Conservation (phyloP, 495 filamentous ascomycete genomes). For the Penicillium subrubescens region DNA sequence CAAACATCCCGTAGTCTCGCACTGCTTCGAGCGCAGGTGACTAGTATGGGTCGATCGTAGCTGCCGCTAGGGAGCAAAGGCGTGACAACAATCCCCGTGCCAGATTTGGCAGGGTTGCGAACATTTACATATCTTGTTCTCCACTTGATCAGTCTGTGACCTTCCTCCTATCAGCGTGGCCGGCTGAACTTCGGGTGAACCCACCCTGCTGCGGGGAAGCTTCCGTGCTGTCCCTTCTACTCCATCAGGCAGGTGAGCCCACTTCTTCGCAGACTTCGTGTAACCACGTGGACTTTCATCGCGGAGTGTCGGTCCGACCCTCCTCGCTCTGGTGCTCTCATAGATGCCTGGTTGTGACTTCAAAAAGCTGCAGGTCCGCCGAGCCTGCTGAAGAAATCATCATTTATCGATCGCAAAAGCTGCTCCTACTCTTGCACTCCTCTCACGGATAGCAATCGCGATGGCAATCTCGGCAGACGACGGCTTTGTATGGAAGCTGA, state of each 20-base stretch:
- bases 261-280: neutral
- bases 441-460: neutral
- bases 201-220: neutral
- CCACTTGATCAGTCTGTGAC: neutral
- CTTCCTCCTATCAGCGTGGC: neutral
- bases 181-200: neutral
- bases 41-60: no score
- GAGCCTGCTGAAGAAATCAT: neutral
- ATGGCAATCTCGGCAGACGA: neutral
- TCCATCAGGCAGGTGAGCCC: neutral
- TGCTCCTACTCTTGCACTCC: neutral
- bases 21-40: no score
- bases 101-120: neutral
- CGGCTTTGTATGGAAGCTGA: conserved; percentile 8
- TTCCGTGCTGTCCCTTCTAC: neutral
- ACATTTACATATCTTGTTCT: neutral
- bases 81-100: neutral
- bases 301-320: neutral
- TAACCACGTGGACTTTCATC: neutral
- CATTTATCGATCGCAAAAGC: neutral
- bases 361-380: neutral
- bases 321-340: neutral
- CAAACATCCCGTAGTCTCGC: no score
- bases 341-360: neutral
- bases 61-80: no score